Percentiles rank a stretch among this genome's conserved stretches.
phyloP scores from a whole-genome alignment of 805 yeast genomes.

The Metschnikowia rubicola region DNA sequence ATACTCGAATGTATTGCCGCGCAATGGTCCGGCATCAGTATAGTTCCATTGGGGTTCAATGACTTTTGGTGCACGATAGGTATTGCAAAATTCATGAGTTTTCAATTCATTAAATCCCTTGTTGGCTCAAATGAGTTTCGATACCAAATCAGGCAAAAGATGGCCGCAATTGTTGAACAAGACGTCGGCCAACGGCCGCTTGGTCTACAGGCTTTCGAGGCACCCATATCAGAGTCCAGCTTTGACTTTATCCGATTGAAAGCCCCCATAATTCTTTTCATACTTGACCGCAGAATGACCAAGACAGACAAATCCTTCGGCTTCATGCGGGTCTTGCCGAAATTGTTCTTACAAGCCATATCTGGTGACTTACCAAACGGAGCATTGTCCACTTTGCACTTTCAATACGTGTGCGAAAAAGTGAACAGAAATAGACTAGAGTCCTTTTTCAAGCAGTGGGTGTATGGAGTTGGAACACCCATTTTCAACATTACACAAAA shows the following conservation, averaged over 20 bases:
- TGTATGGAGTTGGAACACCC: constrained; percentile 84
- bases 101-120: constrained; percentile 60
- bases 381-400: constrained; percentile 73
- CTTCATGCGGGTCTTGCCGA: constrained; percentile 84
- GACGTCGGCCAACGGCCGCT: constrained; percentile 81
- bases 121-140: constrained; percentile 85
- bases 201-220: constrained; percentile 63
- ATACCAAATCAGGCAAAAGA: constrained; percentile 59
- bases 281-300: constrained; percentile 88
- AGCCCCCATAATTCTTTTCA: constrained; percentile 80
- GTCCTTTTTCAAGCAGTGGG: constrained; percentile 89
- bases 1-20: constrained; percentile 70
- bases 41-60: constrained; percentile 71
- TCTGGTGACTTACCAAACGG: constrained; percentile 86
- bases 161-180: constrained; percentile 63
- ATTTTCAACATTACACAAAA: constrained; percentile 83
- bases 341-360: constrained; percentile 89
- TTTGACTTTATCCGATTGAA: constrained; percentile 70
- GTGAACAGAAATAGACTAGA: constrained; percentile 85
- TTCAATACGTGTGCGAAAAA: constrained; percentile 90
- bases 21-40: constrained; percentile 93
- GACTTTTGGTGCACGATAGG: constrained; percentile 92
- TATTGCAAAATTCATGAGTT: constrained; percentile 77
- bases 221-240: constrained; percentile 61
- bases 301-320: constrained; percentile 95